Conservation (phyloP, 2,329 filamentous ascomycete species). For the Bipolaris zeicola region DNA sequence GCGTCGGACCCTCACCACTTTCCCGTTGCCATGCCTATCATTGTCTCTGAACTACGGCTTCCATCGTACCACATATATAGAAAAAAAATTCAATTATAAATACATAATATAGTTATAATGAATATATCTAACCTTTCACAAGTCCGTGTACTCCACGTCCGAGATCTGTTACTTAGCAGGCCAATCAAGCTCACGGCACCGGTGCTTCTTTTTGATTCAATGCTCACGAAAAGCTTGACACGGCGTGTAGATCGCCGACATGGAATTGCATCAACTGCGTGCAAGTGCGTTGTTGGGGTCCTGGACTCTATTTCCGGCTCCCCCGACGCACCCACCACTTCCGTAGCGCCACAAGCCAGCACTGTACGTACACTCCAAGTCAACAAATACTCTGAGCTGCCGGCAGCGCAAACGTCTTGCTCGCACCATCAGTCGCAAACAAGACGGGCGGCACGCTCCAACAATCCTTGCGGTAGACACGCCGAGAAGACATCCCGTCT, state of each 20-base stretch:
- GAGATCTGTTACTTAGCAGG: no score
- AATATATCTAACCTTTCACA: no score
- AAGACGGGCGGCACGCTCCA: neutral
- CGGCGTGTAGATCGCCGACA: no score
- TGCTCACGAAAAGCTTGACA: neutral
- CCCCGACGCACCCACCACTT: neutral
- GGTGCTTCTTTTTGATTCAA: no score
- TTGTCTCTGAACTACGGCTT: no score
- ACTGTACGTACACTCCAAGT: neutral
- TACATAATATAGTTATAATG: no score
- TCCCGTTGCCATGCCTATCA: no score
- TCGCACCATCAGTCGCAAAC: conserved; percentile 4
- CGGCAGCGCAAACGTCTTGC: conserved; percentile 18
- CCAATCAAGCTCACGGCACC: no score
- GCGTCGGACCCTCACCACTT: no score
- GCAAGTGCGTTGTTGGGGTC: neutral
- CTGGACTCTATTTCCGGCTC: neutral
- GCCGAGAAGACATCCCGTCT: neutral
- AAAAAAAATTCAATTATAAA: no score
- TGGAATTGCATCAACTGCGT: neutral
- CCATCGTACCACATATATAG: no score
- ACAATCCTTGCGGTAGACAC: neutral
- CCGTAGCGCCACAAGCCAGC: neutral
- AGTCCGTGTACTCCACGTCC: neutral
- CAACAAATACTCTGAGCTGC: conserved; percentile 20